Conservation (phyloP, 164 flowering plant species). For the Warburgia ugandensis region DNA sequence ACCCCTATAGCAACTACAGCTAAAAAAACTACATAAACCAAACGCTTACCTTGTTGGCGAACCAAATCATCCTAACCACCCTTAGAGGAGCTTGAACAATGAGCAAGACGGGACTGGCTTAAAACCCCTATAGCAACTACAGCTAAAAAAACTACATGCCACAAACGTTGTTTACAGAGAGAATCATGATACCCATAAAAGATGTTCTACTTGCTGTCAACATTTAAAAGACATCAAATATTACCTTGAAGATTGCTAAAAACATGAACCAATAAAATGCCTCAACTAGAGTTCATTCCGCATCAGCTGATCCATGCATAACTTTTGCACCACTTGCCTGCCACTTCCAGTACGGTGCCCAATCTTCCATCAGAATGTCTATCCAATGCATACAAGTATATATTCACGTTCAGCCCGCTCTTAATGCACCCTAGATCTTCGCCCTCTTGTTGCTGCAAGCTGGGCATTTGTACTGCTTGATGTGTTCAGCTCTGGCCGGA, state of each 20-base stretch:
- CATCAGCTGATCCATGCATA: not conserved
- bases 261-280: not conserved
- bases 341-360: not conserved
- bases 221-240: not conserved
- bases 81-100: too few relatives aligned
- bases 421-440: slow-evolving; percentile 20
- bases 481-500: slow-evolving; percentile 80
- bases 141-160: too few relatives aligned
- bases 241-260: not conserved
- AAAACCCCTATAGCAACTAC: too few relatives aligned
- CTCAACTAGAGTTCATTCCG: not conserved
- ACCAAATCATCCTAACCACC: too few relatives aligned
- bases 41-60: too few relatives aligned
- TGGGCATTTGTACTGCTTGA: slow-evolving; percentile 88
- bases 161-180: too few relatives aligned
- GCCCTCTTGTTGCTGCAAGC: slow-evolving; percentile 70
- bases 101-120: too few relatives aligned
- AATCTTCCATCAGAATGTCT: not conserved
- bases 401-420: not conserved
- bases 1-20: too few relatives aligned
- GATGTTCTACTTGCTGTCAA: not conserved
- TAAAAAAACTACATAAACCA: too few relatives aligned
- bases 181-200: not conserved
- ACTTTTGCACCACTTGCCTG: not conserved
- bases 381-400: not conserved